Evolutionary conservation across 495 filamentous ascomycete genomes (phyloP).

Genomic region (Bryoglossum gracile): DNA sequence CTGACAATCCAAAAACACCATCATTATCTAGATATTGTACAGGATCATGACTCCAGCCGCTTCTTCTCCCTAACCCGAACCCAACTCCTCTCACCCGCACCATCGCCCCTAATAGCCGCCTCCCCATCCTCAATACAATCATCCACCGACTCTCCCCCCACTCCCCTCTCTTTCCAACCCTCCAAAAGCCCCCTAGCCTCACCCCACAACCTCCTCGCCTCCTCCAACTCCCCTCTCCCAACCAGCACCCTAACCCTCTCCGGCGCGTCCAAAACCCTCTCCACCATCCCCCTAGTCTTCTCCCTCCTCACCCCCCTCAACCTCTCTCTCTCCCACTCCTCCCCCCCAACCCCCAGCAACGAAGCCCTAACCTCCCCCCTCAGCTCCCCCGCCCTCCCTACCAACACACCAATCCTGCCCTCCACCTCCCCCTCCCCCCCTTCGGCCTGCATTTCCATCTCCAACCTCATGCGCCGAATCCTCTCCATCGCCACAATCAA

Average conservation of each 20-base stretch:
- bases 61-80: slow-evolving; percentile 7
- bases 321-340: slow-evolving; percentile 31
- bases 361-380: slow-evolving; percentile 44
- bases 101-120: slow-evolving; percentile 32
- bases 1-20: too few species aligned
- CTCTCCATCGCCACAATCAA: slow-evolving; percentile 92
- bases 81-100: slow-evolving; percentile 17
- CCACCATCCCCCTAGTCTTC: slow-evolving; percentile 58
- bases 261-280: slow-evolving; percentile 58
- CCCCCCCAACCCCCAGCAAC: slow-evolving; percentile 27
- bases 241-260: slow-evolving; percentile 58
- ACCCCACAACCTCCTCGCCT: slow-evolving; percentile 53
- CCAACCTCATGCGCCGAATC: slow-evolving; percentile 74
- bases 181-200: slow-evolving; percentile 44
- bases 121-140: slow-evolving; percentile 47
- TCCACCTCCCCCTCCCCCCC: slow-evolving; percentile 66
- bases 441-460: too few species aligned
- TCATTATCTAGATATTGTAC: too few species aligned
- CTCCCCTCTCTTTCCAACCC: slow-evolving; percentile 43
- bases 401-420: too few species aligned
- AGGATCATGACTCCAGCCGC: background rate
- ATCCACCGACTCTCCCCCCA: slow-evolving; percentile 42
- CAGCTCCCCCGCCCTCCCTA: slow-evolving; percentile 63
- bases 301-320: slow-evolving; percentile 31
- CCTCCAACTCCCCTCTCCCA: slow-evolving; percentile 51